phyloP scores from a whole-genome alignment of 768 basidiomycete genomes.

The Mrakia blollopis region DNA sequence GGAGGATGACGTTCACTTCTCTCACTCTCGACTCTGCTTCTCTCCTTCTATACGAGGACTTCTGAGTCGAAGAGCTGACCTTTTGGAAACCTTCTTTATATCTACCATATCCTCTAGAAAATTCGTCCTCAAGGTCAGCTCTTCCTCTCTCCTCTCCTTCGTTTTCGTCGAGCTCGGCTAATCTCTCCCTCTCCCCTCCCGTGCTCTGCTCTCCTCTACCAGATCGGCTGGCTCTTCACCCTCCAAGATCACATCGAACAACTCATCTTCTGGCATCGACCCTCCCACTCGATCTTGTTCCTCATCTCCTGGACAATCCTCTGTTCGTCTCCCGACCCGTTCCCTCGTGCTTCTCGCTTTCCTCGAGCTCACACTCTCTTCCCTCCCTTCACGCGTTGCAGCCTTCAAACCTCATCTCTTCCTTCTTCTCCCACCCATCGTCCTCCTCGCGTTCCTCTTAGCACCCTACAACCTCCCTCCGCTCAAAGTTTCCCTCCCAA shows the following conservation, averaged over 20 bases:
- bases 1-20: conserved; percentile 1
- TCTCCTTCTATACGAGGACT: background rate
- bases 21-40: background rate
- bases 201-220: background rate
- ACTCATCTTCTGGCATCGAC: conserved; percentile 27
- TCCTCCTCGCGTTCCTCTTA: conserved; percentile 8
- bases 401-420: conserved; percentile 27
- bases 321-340: background rate
- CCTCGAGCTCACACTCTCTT: background rate
- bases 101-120: background rate
- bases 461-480: conserved; percentile 9
- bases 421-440: conserved; percentile 12
- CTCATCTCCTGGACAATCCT: conserved; percentile 25
- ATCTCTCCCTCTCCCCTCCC: background rate
- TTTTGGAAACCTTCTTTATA: background rate
- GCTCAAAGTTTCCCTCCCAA: background rate
- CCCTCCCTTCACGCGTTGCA: background rate
- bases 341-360: background rate
- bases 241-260: conserved; percentile 31
- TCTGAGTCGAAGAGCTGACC: background rate
- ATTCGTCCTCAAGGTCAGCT: conserved; percentile 27
- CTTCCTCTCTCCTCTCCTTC: background rate
- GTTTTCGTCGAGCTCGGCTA: background rate
- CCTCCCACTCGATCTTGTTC: conserved; percentile 15
- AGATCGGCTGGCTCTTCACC: conserved; percentile 28